Conservation (phyloP, 306 rosid species). For the Hippophae rhamnoides region DNA sequence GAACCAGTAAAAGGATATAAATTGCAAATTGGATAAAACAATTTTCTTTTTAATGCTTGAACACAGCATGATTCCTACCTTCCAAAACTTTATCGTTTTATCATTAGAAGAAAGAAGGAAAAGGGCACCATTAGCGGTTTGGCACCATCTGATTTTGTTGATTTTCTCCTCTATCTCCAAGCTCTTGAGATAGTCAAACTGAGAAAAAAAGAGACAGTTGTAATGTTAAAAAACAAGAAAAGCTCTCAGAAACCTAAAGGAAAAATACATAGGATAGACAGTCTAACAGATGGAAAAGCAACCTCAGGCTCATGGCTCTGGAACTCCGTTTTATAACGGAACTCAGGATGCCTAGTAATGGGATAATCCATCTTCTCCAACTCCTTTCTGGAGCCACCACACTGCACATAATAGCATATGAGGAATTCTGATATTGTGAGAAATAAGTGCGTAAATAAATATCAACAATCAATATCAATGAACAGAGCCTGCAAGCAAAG, state of each 20-base stretch:
- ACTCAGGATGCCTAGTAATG: conserved; percentile 27
- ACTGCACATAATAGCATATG: conserved; percentile 33
- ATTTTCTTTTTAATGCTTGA: neutral
- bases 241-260: neutral
- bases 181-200: conserved; percentile 59
- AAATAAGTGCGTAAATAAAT: conserved; percentile 3
- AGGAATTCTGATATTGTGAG: conserved; percentile 6
- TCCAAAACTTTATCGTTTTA: conserved; percentile 66
- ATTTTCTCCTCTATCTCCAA: conserved; percentile 54
- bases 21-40: too few relatives aligned
- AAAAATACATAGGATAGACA: neutral
- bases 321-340: conserved; percentile 49
- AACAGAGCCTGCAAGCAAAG: conserved; percentile 6
- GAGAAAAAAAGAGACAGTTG: conserved; percentile 3
- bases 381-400: conserved; percentile 28
- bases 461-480: conserved; percentile 4
- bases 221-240: neutral
- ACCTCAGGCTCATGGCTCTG: conserved; percentile 71
- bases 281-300: neutral
- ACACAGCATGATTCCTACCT: conserved; percentile 22
- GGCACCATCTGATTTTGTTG: conserved; percentile 53
- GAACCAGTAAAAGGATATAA: too few relatives aligned
- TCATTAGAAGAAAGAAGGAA: conserved; percentile 56
- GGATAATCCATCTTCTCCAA: conserved; percentile 48
- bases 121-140: conserved; percentile 36